Percentiles rank a stretch among this genome's conserved stretches.
Conservation (phyloP, 2,329 filamentous ascomycete species). For the Phialophora chinensis region DNA sequence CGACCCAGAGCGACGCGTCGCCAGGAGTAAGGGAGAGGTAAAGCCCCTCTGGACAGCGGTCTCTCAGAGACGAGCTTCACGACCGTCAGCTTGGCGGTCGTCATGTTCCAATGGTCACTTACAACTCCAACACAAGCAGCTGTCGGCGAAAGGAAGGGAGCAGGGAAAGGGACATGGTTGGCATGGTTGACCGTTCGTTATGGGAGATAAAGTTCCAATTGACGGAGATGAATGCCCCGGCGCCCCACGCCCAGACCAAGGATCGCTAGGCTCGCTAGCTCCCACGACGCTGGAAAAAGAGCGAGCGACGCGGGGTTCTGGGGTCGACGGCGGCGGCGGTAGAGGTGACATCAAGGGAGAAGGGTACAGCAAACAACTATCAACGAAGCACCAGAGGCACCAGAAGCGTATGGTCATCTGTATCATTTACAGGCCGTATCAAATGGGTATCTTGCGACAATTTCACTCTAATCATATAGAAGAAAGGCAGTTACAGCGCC, state of each 20-base stretch:
- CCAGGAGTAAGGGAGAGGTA: constrained; percentile 84
- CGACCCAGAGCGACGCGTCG: constrained; percentile 82
- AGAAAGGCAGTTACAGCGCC: background rate
- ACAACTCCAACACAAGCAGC: constrained; percentile 84
- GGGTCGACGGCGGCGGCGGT: background rate
- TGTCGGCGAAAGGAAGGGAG: constrained; percentile 68
- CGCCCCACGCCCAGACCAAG: constrained; percentile 22
- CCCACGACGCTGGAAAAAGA: background rate
- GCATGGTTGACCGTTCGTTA: constrained; percentile 18
- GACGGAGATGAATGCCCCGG: constrained; percentile 4
- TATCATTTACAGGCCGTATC: background rate
- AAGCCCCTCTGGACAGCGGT: constrained; percentile 82
- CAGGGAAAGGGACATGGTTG: constrained; percentile 29
- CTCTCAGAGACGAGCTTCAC: constrained; percentile 75
- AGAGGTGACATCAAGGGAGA: background rate
- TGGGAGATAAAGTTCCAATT: constrained; percentile 17
- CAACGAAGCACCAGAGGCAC: background rate
- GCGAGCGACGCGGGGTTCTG: background rate
- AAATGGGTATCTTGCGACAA: constrained; percentile 4
- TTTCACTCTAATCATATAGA: background rate
- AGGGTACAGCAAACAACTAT: too few species aligned
- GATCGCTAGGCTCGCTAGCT: background rate
- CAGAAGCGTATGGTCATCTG: background rate
- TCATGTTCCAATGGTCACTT: constrained; percentile 45
- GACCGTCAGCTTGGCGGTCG: constrained; percentile 27